Evolutionary conservation across 192 early-diverging fungal species (phyloP).

Genomic region (Hyaloraphidium curvatum): DNA sequence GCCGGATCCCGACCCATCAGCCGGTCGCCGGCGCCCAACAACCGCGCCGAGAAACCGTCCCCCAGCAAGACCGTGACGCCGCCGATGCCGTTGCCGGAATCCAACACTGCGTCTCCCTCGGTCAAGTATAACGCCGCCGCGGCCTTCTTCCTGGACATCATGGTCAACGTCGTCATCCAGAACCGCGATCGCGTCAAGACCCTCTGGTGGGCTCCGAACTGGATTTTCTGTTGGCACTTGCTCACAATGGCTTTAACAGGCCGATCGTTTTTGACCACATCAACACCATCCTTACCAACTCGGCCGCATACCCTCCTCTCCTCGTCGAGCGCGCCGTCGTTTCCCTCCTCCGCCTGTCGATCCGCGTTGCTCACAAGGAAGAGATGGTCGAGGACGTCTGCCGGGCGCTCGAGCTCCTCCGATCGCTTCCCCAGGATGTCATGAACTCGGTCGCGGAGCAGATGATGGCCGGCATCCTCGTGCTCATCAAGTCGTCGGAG

Average conservation of each 20-base stretch:
- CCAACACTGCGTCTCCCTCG: no score
- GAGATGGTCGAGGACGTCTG: conserved; percentile 17
- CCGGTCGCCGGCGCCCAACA: no score
- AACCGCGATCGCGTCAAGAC: conserved; percentile 50
- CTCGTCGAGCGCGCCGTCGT: conserved; percentile 62
- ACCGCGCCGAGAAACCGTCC: no score
- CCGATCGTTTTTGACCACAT: conserved; percentile 48
- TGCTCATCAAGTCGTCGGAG: conserved; percentile 34
- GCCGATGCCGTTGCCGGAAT: no score
- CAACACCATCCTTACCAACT: conserved; percentile 46
- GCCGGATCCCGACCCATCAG: no score
- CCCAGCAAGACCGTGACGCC: no score
- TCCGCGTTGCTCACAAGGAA: conserved; percentile 39
- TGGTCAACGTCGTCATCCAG: conserved; percentile 51
- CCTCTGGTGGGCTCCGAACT: conserved; percentile 20
- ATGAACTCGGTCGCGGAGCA: conserved; percentile 49
- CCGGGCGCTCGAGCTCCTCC: conserved; percentile 24
- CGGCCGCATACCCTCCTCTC: conserved; percentile 33
- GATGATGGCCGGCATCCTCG: conserved; percentile 53
- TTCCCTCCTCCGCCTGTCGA: conserved; percentile 45
- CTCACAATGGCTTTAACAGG: conserved; percentile 20
- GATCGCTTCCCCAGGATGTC: conserved; percentile 31
- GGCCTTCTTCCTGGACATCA: conserved; percentile 54
- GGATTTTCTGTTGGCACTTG: background rate
- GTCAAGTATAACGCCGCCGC: no score